Evolutionary conservation across 352 stramenopile species (phyloP), one percentile per base, ranked within the genome.

Genomic region (Phytopythium montanum): DNA sequence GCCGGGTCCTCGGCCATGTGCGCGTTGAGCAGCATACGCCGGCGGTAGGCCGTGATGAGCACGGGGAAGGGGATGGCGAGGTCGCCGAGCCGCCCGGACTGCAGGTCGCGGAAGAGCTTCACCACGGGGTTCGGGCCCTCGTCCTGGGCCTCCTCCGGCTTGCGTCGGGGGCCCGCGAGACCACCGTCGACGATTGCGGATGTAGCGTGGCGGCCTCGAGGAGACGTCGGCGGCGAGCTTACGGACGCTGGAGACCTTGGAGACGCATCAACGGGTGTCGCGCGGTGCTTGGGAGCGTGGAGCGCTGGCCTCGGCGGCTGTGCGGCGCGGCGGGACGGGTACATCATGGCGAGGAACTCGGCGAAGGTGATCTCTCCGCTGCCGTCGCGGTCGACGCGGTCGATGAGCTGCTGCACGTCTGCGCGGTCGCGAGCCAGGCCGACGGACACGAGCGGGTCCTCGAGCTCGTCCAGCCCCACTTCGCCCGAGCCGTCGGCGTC

Each of bases 371-470:
- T 76, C 33, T 88, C 72, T 9, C 81, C 84, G 1, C 64, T 82
- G 50, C 73, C 76, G 33, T 88, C 73, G 26, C 76, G 68, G 60
- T 91, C 87, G 7, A 94, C 84, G 10, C 76, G 68, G 38, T 87
- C 70, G 29, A 96, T 90, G 28, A 96, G 64, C 18, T 75, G 63
- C 53, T 85, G 76, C 23, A 96, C 85, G 54, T 96, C 85, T 26
- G 88, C 75, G 8, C 81, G 79, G 54, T 63, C 88, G 9, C 75
- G 70, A 25, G 87, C 88, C 25, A 96, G 72, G 1, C 88, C 88
- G 14, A 95, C 85, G 0, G 85, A 95, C n/a, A 96, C 79, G 16
- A 96, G 72, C n/a, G 88, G 88, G 34, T 95, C 85, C 39, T 92
- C 85, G 12, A 96, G 72, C 50, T 96, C 87, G 56, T 92, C 78